Base-by-base conservation (phyloP, 2,329 filamentous ascomycete species). In the Colletotrichum caudatum region DNA sequence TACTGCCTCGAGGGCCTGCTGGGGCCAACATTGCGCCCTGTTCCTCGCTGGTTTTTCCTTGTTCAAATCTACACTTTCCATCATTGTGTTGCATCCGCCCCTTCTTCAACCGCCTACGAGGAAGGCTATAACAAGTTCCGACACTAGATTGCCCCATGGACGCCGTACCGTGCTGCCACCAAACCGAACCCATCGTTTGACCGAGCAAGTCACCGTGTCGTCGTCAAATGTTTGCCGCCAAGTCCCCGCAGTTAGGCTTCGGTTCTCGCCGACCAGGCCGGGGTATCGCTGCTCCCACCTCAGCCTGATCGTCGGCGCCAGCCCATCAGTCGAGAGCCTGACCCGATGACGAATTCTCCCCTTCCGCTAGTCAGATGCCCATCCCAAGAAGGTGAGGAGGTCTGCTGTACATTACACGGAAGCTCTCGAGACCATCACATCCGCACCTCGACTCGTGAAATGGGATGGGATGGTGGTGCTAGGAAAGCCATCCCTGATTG, bases 271-370 rank as follows among this genome's bases (percentile, higher is more conserved):
- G 56, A 57, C 48, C 12, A 20, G 20, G 60, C 63, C 50, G 41
- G 67, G 67, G 67, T 71, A 53, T 63, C 51, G 68, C 37, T 58
- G 64, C 51, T 62, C 58, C 35, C 2, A 41, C 39, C 59, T 62
- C 69, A 44, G 69, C 64, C 69, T 71, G 64, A 71, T 71, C 69
- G 69, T 37, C 69, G 58, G 69, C 64, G 44, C 64, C 51, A 53
- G 48, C 58, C 64, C 69, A 63, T 41, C 35, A 53, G 35, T 63
- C 44, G 66, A 62, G 57, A 61, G 51, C 53, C 64, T 53, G 64
- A 57, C 44, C 44, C 37, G 58, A 53, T 35, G 48, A 63, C 57
- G 56, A 39, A 20, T 37, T 68, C 64, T 39, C 18, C 50, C 39
- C 18, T 57, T 51, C 57, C 57, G 64, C 48, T 35, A 57, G 51